A percentile compares a stretch with the other conserved stretches of the same genome.
phyloP scores from a whole-genome alignment of 2,329 filamentous ascomycete species.

The Thielaviopsis ethacetica region DNA sequence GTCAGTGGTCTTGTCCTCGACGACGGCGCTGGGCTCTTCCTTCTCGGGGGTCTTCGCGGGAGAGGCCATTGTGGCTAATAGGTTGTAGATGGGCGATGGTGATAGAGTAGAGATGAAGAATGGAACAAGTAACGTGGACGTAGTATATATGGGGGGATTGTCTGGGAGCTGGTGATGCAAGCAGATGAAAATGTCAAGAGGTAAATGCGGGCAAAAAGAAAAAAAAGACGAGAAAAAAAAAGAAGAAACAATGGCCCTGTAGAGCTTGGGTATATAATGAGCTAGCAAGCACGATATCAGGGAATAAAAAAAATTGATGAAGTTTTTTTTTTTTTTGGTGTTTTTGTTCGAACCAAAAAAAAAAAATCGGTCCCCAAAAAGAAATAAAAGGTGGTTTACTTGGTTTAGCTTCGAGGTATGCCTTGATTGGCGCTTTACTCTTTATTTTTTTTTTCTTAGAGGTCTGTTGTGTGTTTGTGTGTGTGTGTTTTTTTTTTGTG shows the following conservation, averaged over 20 bases:
- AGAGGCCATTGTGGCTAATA: constrained; percentile 10
- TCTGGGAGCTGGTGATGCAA: neutral
- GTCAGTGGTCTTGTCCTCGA: constrained; percentile 13
- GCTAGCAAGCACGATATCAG: no score
- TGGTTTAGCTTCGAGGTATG: no score
- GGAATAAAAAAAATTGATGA: no score
- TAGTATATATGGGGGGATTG: neutral
- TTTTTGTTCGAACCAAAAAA: neutral
- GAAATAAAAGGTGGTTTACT: no score
- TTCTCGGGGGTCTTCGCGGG: constrained; percentile 12
- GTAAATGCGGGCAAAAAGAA: neutral
- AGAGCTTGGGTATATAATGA: no score
- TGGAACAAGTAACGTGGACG: neutral
- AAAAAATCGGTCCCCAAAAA: neutral
- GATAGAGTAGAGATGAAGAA: constrained; percentile 1
- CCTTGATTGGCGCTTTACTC: no score
- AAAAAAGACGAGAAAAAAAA: neutral
- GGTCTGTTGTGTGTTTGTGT: no score
- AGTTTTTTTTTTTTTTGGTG: neutral
- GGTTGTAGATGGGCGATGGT: neutral
- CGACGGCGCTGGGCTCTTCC: constrained; percentile 10
- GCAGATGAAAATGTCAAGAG: neutral
- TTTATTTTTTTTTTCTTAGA: no score
- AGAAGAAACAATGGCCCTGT: neutral
- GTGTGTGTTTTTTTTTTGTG: neutral